Conservation (phyloP, 2,329 filamentous ascomycete genomes). For the Claviceps sorghi region DNA sequence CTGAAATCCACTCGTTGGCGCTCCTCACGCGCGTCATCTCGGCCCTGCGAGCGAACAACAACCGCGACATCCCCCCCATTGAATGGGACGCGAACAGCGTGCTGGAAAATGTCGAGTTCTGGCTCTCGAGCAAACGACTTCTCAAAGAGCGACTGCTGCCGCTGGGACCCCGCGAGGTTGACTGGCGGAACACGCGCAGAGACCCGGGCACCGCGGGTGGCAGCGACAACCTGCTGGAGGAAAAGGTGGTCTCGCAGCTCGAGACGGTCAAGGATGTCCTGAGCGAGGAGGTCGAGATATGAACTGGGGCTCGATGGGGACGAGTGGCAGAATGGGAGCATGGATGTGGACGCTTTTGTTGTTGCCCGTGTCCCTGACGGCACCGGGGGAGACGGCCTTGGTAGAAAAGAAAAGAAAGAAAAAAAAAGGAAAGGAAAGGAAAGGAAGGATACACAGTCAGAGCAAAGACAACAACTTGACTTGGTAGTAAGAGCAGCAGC, state of each 20-base stretch:
- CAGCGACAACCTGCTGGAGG: conserved; percentile 54
- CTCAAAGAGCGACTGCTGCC: conserved; percentile 62
- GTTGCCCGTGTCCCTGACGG: background rate
- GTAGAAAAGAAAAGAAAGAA: background rate
- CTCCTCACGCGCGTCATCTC: conserved; percentile 61
- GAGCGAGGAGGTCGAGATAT: conserved; percentile 32
- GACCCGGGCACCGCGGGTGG: conserved; percentile 20
- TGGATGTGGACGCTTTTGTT: background rate
- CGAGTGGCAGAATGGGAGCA: background rate
- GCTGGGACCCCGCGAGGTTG: conserved; percentile 55
- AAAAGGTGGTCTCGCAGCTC: conserved; percentile 58
- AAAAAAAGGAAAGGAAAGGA: background rate
- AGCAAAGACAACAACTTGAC: background rate
- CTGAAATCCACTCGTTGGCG: conserved; percentile 65
- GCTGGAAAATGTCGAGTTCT: conserved; percentile 72
- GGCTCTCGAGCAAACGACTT: conserved; percentile 53
- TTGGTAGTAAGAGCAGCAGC: background rate
- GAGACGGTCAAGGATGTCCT: conserved; percentile 43
- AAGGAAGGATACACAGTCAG: background rate
- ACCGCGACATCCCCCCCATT: conserved; percentile 58
- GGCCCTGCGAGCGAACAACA: conserved; percentile 48
- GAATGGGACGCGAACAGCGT: conserved; percentile 60
- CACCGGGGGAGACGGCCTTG: background rate
- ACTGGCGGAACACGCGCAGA: conserved; percentile 35
- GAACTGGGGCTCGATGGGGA: conserved; percentile 1